Conservation (phyloP, 139 green algal species). For the Diplosphaera chodatii region DNA sequence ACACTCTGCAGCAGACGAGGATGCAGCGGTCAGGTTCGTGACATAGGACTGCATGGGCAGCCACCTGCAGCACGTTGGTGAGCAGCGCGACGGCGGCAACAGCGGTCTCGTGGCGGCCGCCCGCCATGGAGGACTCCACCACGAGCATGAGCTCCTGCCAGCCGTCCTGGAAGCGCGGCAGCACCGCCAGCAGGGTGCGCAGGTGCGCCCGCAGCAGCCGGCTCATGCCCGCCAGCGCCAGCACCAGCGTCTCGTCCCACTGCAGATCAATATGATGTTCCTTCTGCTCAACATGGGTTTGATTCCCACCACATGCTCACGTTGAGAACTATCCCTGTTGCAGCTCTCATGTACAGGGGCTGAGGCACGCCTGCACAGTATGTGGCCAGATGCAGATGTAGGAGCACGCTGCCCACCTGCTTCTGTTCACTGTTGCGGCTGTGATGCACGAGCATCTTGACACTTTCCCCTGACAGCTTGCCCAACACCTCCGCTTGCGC, state of each 20-base stretch:
- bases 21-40: too few species aligned
- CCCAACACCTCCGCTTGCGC: conserved; percentile 65
- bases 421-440: conserved; percentile 91
- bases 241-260: conserved; percentile 91
- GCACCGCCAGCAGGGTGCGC: conserved; percentile 48
- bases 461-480: conserved; percentile 47
- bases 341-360: too few species aligned
- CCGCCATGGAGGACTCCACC: conserved; percentile 48
- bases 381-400: too few species aligned
- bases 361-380: too few species aligned
- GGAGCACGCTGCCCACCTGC: too few species aligned
- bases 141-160: conserved; percentile 79
- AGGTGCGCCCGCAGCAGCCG: conserved; percentile 79
- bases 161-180: conserved; percentile 19
- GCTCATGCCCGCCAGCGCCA: conserved; percentile 67
- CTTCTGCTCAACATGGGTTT: too few species aligned
- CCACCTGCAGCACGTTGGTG: conserved; percentile 37
- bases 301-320: too few species aligned
- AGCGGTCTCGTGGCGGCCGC: conserved; percentile 60
- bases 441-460: conserved; percentile 90
- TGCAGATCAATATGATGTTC: too few species aligned
- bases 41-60: too few species aligned
- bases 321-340: too few species aligned
- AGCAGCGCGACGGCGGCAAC: conserved; percentile 53
- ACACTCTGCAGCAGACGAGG: too few species aligned